Evolutionary conservation across 2,329 filamentous ascomycete genomes (phyloP).

Genomic region (Cercospora brassicicola): DNA sequence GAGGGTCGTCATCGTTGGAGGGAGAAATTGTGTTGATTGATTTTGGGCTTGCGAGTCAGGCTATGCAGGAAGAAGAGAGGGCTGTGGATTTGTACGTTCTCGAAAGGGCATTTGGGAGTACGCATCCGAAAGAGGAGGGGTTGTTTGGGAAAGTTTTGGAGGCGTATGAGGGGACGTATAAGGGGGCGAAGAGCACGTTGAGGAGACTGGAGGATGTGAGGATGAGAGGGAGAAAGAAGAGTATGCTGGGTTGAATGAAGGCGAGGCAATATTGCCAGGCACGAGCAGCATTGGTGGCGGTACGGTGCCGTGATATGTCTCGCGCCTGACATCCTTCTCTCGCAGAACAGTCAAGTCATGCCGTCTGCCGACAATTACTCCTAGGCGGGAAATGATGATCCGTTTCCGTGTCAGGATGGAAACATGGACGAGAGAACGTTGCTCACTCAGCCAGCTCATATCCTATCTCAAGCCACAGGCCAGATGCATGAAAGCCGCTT

Average conservation of each 20-base stretch:
- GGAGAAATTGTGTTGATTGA: conserved; percentile 90
- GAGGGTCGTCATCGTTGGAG: conserved; percentile 42
- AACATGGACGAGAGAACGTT: neutral
- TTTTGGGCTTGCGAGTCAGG: conserved; percentile 84
- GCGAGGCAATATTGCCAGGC: neutral
- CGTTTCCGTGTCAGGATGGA: neutral
- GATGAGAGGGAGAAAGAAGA: conserved; percentile 91
- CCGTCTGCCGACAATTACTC: neutral
- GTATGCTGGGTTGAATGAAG: conserved; percentile 76
- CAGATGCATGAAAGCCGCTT: neutral
- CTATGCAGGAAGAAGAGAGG: conserved; percentile 81
- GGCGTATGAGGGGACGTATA: conserved; percentile 72
- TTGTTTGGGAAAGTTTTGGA: conserved; percentile 73
- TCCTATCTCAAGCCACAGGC: neutral
- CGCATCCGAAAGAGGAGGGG: conserved; percentile 86
- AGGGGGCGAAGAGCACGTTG: conserved; percentile 71
- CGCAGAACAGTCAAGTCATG: neutral
- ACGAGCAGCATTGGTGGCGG: neutral
- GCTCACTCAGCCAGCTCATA: neutral
- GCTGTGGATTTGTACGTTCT: conserved; percentile 96
- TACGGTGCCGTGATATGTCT: neutral
- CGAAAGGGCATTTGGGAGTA: conserved; percentile 90
- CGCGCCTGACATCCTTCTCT: neutral
- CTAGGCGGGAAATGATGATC: neutral
- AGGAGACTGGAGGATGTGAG: conserved; percentile 87